Base-by-base conservation (phyloP, 2,329 filamentous ascomycete species). In the Calonectria naviculata region DNA sequence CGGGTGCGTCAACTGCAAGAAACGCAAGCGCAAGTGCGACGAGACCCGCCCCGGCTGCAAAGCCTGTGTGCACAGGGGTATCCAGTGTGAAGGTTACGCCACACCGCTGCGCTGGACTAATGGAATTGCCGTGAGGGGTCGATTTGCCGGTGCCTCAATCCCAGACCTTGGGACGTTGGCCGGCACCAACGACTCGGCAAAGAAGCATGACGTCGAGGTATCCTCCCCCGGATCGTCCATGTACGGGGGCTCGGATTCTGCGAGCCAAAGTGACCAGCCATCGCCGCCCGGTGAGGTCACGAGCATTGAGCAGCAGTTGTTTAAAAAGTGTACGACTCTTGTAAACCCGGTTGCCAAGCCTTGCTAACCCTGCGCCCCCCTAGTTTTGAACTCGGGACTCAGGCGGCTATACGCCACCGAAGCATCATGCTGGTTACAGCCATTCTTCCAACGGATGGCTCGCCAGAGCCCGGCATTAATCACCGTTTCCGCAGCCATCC, bases 1-100 rank as follows among this genome's bases (percentile, higher is more conserved):
- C 62, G 76, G 76, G n/a, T 78, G 76, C 66, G n/a, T 70, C 49
- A 78, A 75, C 64, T 78, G 76, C 73, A 78, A 78, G 68, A 61
- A 69, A 24, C 74, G 76, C 44, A 78, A 78, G 64, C 71, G 75
- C 12, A 78, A 78, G 64, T 78, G 76, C 52, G 76, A 78, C 65
- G 76, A 78, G 60, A 62, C 63, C 29, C 72, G 76, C 3, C 76
- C 76, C 1, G 65, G 64, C 31, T 78, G 76, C 24, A 66, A 67
- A 36, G 74, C 76, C 10, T 78, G 76, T 26, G 60, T 44, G 46
- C 70, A 73, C 49, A 68, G 75, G 24, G 74, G 75, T 26, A 71
- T 77, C 44, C 58, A 49, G 47, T 78, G 76, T 58, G 71, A 76
- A 31, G 76, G 76, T 19, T 78, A 78, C 61, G 68, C 71, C 28